Evolutionary conservation across 2,329 filamentous ascomycete species (phyloP), one percentile per base, ranked within the genome.

Genomic region (Hypoxylon sp.): DNA sequence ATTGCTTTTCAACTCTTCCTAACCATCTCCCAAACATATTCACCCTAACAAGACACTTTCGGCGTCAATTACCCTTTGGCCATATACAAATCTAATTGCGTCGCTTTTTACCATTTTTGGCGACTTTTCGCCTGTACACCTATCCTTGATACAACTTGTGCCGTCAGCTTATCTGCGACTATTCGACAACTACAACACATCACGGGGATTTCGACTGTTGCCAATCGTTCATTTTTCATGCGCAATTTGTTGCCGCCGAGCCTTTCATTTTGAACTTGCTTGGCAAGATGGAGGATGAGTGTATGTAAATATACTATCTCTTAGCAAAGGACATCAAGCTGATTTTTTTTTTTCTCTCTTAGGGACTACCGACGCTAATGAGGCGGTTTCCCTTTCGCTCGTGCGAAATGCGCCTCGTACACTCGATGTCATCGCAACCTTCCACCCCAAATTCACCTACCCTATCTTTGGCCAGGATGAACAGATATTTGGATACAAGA

Each of bases 381-480:
- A 91, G 73, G 88, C 89, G 62, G 78, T 92, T 73, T 83, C 82
- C 58, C 84, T 93, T 74, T 88, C 86, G 10, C 73, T 77, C 46
- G 73, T 75, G 59, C 70, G 66, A 62, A 72, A 70, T 30, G 52
- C 56, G 3, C 51, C 68, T 10, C 61, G 68, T 6, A 83, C 83
- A 70, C 76, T 86, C 53, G 88, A 87, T 73, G 87, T 85, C 32
- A 81, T 91, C 72, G 85, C 87, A 25, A 86, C 87, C 28, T 98
- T 99, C 79, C 86, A 93, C 67, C 97, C 96, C 0, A 87, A 88
- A 76, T 97, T 94, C 79, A 98, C 95, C 17, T 97, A 98, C 79
- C 84, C 93, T 1, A 91, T 99, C 70, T 98, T 98, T 73, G 93
- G 93, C 75, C 91, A 98, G n/a, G 91, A 96, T 7, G 94, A 99